phyloP scores from a whole-genome alignment of 2,329 filamentous ascomycete species.

The Stagonosporopsis vannaccii region DNA sequence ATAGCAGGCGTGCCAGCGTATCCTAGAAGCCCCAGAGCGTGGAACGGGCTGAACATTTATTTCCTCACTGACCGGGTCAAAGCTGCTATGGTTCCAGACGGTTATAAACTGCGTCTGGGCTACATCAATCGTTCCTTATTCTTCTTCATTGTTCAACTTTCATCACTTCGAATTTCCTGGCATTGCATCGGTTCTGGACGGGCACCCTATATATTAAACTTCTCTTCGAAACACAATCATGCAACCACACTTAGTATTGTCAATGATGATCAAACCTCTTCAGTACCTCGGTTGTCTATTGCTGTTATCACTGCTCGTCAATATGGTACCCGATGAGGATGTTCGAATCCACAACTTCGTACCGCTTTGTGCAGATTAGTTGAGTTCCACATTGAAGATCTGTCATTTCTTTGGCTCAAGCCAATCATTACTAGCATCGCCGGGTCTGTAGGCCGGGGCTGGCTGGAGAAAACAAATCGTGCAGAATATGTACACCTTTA shows the following conservation, averaged over 20 bases:
- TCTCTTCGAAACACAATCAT: constrained; percentile 17
- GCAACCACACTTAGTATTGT: neutral
- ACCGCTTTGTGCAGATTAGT: too few species aligned
- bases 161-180: neutral
- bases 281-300: too few species aligned
- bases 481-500: too few species aligned
- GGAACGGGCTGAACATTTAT: neutral
- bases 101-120: neutral
- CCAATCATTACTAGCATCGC: neutral
- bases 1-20: constrained; percentile 11
- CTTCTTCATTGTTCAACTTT: neutral
- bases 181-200: neutral
- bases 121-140: neutral
- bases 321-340: too few species aligned
- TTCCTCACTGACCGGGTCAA: neutral
- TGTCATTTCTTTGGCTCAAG: neutral
- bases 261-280: constrained; percentile 3
- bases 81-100: neutral
- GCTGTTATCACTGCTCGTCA: too few species aligned
- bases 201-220: neutral
- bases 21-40: neutral
- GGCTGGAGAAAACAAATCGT: too few species aligned
- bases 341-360: too few species aligned
- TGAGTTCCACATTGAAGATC: too few species aligned
- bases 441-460: neutral